Conservation (phyloP, 2,329 filamentous ascomycete genomes). For the Juglanconis oblonga region DNA sequence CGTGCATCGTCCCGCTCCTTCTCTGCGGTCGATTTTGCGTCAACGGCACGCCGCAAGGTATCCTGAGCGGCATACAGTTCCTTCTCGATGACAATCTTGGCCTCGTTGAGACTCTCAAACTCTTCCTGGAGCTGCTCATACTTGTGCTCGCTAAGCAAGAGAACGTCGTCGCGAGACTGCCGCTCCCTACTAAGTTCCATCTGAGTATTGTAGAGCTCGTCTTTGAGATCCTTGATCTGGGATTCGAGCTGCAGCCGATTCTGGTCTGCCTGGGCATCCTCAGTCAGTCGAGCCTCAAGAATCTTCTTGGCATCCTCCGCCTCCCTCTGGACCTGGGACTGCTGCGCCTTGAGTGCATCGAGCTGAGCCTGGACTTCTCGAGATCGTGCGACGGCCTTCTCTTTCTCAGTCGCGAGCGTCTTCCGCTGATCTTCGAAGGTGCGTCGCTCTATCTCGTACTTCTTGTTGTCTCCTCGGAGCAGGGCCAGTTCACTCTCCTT, state of each 20-base stretch:
- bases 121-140: conserved; percentile 79
- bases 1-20: conserved; percentile 87
- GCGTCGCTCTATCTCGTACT: conserved; percentile 76
- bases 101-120: conserved; percentile 81
- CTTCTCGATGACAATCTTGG: conserved; percentile 96
- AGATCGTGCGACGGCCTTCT: conserved; percentile 71
- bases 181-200: conserved; percentile 86
- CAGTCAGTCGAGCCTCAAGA: conserved; percentile 82
- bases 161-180: conserved; percentile 91
- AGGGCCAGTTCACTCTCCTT: conserved; percentile 93
- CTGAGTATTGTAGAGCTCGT: conserved; percentile 79
- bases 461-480: conserved; percentile 79
- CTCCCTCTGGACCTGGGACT: conserved; percentile 81
- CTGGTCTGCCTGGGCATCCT: conserved; percentile 81
- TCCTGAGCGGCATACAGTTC: conserved; percentile 97
- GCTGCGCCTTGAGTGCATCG: conserved; percentile 81
- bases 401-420: conserved; percentile 69
- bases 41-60: conserved; percentile 78
- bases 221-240: conserved; percentile 84
- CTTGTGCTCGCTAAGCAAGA: conserved; percentile 87
- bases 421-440: conserved; percentile 77
- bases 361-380: conserved; percentile 85
- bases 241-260: conserved; percentile 79
- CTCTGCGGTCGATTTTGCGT: conserved; percentile 76
- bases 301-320: conserved; percentile 83